Percentiles rank a stretch among this genome's conserved stretches.
Evolutionary conservation across 1,284 basidiomycete genomes (phyloP).

Genomic region (Thecaphora thlaspeos): DNA sequence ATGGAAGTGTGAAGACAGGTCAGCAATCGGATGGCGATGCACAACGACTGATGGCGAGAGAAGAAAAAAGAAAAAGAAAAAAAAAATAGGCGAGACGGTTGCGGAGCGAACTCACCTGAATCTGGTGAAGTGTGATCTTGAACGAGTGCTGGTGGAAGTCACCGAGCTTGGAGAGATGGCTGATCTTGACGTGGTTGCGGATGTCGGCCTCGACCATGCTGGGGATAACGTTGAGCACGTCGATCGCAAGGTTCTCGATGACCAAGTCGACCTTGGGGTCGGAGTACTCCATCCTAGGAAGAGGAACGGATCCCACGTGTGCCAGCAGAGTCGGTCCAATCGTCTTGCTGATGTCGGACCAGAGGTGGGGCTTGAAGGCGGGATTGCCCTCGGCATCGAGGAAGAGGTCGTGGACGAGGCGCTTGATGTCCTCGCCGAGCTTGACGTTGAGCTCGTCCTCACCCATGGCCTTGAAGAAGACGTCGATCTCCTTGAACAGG

Average conservation of each 20-base stretch:
- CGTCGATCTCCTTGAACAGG: constrained; percentile 69
- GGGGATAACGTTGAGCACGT: constrained; percentile 67
- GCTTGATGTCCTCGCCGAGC: constrained; percentile 78
- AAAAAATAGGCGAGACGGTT: no score
- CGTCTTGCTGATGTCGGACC: constrained; percentile 78
- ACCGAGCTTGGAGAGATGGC: constrained; percentile 39
- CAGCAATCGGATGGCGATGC: no score
- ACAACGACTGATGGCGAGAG: no score
- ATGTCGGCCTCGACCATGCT: constrained; percentile 76
- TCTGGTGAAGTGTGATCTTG: constrained; percentile 65
- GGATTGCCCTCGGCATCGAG: constrained; percentile 63
- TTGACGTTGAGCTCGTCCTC: constrained; percentile 79
- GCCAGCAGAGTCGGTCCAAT: constrained; percentile 78
- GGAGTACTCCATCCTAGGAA: constrained; percentile 60
- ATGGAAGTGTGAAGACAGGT: no score
- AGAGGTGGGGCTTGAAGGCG: constrained; percentile 81
- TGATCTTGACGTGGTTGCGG: constrained; percentile 78
- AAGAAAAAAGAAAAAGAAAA: no score
- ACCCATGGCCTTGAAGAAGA: constrained; percentile 79
- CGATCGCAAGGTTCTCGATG: constrained; percentile 87
- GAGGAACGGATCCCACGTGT: constrained; percentile 74
- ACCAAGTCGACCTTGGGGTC: constrained; percentile 65
- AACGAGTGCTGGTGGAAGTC: constrained; percentile 46
- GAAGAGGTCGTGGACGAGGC: constrained; percentile 76
- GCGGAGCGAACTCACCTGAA: no score